phyloP scores from a whole-genome alignment of 202 grass and related monocot genomes.

The Bolboschoenoplectus hybrid region DNA sequence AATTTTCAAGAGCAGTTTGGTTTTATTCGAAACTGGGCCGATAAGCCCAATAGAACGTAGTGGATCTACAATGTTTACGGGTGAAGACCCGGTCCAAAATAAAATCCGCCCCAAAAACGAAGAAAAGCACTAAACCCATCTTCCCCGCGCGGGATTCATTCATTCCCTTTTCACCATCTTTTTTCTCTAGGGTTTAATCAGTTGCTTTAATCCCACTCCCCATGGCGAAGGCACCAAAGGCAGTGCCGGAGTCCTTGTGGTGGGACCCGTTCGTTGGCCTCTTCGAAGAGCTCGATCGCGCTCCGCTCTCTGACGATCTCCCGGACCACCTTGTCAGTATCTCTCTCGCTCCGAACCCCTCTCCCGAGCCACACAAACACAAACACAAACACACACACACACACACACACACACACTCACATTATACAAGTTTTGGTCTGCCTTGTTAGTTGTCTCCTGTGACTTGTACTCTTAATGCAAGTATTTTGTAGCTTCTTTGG shows the following conservation, averaged over 20 bases:
- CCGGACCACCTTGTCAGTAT: constrained; percentile 61
- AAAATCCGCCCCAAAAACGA: background rate
- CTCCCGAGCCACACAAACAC: background rate
- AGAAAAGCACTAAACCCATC: constrained; percentile 35
- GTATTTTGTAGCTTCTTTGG: constrained; percentile 3
- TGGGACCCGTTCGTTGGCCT: constrained; percentile 81
- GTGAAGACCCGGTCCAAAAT: constrained; percentile 15
- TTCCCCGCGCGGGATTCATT: constrained; percentile 36
- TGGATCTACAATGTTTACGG: background rate
- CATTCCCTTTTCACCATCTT: background rate
- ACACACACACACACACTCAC: background rate
- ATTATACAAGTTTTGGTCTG: background rate
- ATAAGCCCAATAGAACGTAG: background rate
- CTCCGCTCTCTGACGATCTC: constrained; percentile 44
- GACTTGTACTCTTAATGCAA: background rate
- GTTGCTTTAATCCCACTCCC: constrained; percentile 23
- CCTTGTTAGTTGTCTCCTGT: background rate
- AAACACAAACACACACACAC: background rate
- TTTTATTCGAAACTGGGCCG: too few species aligned
- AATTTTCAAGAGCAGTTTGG: too few species aligned
- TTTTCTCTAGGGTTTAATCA: constrained; percentile 29
- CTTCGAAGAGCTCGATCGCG: constrained; percentile 76
- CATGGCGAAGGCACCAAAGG: constrained; percentile 41
- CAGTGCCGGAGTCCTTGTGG: constrained; percentile 60
- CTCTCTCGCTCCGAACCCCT: background rate